Percentiles rank a stretch among this genome's conserved stretches.
phyloP scores from a whole-genome alignment of 306 rosid species.

The Quercus suber region DNA sequence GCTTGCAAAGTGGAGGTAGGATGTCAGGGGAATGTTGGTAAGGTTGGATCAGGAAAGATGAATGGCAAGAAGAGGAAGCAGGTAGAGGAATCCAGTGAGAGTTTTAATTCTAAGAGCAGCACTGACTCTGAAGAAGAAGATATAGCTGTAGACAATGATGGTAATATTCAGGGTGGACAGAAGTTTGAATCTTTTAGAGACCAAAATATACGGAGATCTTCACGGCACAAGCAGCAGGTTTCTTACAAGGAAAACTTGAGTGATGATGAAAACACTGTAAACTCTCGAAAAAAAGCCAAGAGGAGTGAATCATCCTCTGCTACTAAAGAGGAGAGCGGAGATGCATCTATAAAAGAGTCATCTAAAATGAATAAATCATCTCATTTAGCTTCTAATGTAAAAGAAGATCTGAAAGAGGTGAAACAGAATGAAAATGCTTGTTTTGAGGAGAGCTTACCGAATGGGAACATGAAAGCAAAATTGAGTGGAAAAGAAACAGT shows the following conservation, averaged over 20 bases:
- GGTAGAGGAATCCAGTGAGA: constrained; percentile 56
- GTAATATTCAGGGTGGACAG: constrained; percentile 24
- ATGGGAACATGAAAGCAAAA: constrained; percentile 26
- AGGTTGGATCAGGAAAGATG: constrained; percentile 34
- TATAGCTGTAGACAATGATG: constrained; percentile 28
- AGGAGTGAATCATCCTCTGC: constrained; percentile 34
- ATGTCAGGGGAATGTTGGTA: constrained; percentile 32
- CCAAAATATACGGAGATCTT: constrained; percentile 63
- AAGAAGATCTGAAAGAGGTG: constrained; percentile 28
- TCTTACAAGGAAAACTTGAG: constrained; percentile 70
- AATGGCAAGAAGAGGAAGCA: constrained; percentile 53
- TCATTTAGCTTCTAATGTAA: constrained; percentile 28
- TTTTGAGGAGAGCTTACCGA: constrained; percentile 30
- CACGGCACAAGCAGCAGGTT: constrained; percentile 64
- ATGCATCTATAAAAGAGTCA: constrained; percentile 32
- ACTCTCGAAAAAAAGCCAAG: constrained; percentile 38
- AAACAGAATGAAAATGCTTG: constrained; percentile 25
- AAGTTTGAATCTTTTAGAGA: constrained; percentile 31
- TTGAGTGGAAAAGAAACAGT: constrained; percentile 25
- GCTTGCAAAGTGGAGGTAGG: constrained; percentile 41
- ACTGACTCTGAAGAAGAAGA: constrained; percentile 66
- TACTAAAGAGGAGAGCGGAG: constrained; percentile 22
- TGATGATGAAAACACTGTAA: constrained; percentile 39
- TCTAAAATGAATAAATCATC: constrained; percentile 31
- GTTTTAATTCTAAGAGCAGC: constrained; percentile 44